Evolutionary conservation across 495 filamentous ascomycete genomes (phyloP).

Genomic region (Pyrenula massariospora): DNA sequence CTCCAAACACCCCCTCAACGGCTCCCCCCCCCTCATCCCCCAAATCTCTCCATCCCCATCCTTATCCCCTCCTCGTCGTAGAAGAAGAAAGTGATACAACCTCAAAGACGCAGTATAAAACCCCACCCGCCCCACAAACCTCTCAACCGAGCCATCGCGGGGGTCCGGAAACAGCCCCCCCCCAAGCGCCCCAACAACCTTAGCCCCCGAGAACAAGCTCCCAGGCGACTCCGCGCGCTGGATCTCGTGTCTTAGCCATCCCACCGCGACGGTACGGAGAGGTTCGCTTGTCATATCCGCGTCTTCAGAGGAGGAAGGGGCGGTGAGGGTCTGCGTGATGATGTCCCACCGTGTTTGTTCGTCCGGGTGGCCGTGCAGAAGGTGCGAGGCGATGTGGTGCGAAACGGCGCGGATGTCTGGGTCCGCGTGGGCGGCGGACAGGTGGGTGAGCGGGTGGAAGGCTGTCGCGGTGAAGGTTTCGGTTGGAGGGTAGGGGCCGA

Average conservation of each 20-base stretch:
- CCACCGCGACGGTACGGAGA: conserved; percentile 69
- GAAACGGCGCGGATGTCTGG: conserved; percentile 60
- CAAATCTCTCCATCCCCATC: conserved; percentile 24
- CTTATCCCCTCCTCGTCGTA: conserved; percentile 27
- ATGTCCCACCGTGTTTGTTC: conserved; percentile 59
- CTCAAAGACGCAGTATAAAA: background rate
- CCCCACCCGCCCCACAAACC: background rate
- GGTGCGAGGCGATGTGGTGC: conserved; percentile 55
- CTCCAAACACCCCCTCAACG: conserved; percentile 26
- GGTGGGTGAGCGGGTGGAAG: conserved; percentile 35
- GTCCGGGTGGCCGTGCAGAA: conserved; percentile 69
- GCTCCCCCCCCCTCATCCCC: conserved; percentile 24
- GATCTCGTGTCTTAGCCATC: conserved; percentile 81
- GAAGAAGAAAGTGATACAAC: conserved; percentile 13
- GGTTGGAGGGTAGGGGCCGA: background rate
- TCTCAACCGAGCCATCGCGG: background rate
- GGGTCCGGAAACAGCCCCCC: conserved; percentile 36
- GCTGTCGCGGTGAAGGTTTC: conserved; percentile 12
- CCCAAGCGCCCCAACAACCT: conserved; percentile 40
- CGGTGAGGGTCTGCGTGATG: conserved; percentile 56
- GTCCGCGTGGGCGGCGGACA: conserved; percentile 57
- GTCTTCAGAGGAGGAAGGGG: background rate
- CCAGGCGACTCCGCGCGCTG: conserved; percentile 34
- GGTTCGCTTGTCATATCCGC: conserved; percentile 44
- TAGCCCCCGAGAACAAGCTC: conserved; percentile 19